Conservation (phyloP, 177 flowering plant species). For the Vitis hybrid region DNA sequence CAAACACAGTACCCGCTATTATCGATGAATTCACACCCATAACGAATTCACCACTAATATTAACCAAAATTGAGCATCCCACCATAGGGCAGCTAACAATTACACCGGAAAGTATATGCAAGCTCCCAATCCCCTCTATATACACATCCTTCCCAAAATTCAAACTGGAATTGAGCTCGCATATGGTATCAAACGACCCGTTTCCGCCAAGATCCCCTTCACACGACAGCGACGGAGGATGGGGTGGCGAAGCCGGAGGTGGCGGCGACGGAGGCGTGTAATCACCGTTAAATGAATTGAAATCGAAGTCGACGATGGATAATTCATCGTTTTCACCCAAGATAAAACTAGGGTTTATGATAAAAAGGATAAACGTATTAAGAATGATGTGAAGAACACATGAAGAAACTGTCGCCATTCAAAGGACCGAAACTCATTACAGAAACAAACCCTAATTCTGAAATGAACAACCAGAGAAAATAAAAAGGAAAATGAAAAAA, state of each 20-base stretch:
- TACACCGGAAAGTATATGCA: constrained; percentile 43
- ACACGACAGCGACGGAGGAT: constrained; percentile 44
- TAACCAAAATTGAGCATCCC: constrained; percentile 45
- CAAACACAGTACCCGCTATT: constrained; percentile 35
- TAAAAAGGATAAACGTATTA: not conserved
- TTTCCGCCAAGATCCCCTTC: constrained; percentile 48
- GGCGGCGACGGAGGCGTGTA: constrained; percentile 59
- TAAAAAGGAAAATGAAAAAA: not conserved
- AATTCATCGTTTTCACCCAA: not conserved
- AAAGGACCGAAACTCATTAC: not conserved
- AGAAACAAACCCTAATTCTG: not conserved
- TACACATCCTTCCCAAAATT: constrained; percentile 41
- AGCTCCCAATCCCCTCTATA: constrained; percentile 49
- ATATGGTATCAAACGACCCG: constrained; percentile 50
- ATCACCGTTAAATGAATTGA: constrained; percentile 27
- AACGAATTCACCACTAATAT: constrained; percentile 43
- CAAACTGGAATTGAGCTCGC: constrained; percentile 39
- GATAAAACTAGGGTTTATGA: not conserved
- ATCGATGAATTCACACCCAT: constrained; percentile 41
- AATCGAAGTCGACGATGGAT: not conserved
- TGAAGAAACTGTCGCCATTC: constrained; percentile 5
- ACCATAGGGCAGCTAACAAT: constrained; percentile 33
- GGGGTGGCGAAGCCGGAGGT: constrained; percentile 44
- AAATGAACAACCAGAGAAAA: not conserved
- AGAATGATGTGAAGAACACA: not conserved